These are phyloP conservation scores for Candida palmyrensis DNA, from an alignment of 805 yeast genomes.

Conservation along the genomic window DNA sequence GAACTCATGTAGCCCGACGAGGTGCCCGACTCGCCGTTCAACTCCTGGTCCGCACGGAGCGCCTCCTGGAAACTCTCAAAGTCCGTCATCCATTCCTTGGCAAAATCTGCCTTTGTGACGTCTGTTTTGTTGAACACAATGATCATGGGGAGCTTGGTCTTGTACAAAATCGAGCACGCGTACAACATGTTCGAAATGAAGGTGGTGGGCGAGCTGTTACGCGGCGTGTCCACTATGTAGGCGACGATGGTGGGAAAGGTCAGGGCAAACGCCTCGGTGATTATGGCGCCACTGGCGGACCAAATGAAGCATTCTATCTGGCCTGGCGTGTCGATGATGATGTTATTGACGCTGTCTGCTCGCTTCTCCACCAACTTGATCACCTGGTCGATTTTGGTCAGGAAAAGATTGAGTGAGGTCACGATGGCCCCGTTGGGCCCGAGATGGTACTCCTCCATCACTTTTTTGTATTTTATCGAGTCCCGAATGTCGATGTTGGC, in stretches of 20 bases:
- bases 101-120: slow-evolving; percentile 77
- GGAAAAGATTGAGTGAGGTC: slow-evolving; percentile 83
- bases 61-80: slow-evolving; percentile 88
- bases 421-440: slow-evolving; percentile 99
- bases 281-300: slow-evolving; percentile 96
- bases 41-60: slow-evolving; percentile 59
- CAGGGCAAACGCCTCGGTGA: slow-evolving; percentile 94
- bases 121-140: slow-evolving; percentile 95
- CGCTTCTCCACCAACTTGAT: slow-evolving; percentile 79
- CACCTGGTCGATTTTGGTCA: slow-evolving; percentile 96
- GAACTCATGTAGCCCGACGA: slow-evolving; percentile 92
- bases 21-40: slow-evolving; percentile 53
- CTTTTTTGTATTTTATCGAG: slow-evolving; percentile 90
- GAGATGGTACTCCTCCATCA: slow-evolving; percentile 89
- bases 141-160: slow-evolving; percentile 95
- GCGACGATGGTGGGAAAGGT: slow-evolving; percentile 95
- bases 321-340: slow-evolving; percentile 95
- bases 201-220: slow-evolving; percentile 91
- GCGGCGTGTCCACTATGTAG: slow-evolving; percentile 93
- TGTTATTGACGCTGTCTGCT: slow-evolving; percentile 50
- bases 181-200: slow-evolving; percentile 97
- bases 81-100: slow-evolving; percentile 96
- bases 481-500: slow-evolving; percentile 95
- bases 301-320: slow-evolving; percentile 98
- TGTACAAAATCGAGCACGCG: slow-evolving; percentile 94